These are phyloP conservation scores for Oldenlandia corymbosa DNA, from an alignment of 257 asterid species.

Conservation along the genomic window DNA sequence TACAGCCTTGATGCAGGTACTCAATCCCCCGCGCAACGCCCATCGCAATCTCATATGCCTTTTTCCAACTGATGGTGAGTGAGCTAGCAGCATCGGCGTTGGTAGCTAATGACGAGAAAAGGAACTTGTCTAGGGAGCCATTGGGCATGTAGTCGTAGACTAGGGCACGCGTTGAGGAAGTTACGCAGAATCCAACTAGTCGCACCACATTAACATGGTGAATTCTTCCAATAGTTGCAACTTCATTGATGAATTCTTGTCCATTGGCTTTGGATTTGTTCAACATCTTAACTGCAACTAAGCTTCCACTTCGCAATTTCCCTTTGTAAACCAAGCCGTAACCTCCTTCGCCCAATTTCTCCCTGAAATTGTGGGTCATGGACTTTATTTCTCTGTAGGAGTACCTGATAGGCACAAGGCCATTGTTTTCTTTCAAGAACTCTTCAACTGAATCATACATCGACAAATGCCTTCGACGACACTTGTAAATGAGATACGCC, in stretches of 20 bases:
- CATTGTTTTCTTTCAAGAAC: conserved; percentile 9
- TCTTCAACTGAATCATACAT: conserved; percentile 15
- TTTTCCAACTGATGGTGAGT: background rate
- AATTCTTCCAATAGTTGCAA: conserved; percentile 23
- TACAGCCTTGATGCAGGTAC: conserved; percentile 10
- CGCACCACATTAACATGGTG: conserved; percentile 21
- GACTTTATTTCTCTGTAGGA: conserved; percentile 15
- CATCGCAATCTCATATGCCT: conserved; percentile 12
- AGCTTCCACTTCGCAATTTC: background rate
- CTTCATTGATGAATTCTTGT: conserved; percentile 14
- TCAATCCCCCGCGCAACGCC: conserved; percentile 18
- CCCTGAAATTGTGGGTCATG: conserved; percentile 9
- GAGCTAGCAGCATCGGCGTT: background rate
- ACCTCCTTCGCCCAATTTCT: conserved; percentile 8
- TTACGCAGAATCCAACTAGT: conserved; percentile 4
- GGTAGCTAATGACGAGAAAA: background rate
- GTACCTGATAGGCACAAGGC: conserved; percentile 19
- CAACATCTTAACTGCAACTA: conserved; percentile 9
- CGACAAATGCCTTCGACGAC: conserved; percentile 8
- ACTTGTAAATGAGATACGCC: background rate
- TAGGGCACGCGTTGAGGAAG: background rate
- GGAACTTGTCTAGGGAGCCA: conserved; percentile 3
- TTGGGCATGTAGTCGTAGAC: conserved; percentile 1
- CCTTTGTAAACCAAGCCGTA: conserved; percentile 9
- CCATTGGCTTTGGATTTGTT: background rate